Base-by-base conservation (phyloP, 768 basidiomycete species). In the Mycena epipterygia region DNA sequence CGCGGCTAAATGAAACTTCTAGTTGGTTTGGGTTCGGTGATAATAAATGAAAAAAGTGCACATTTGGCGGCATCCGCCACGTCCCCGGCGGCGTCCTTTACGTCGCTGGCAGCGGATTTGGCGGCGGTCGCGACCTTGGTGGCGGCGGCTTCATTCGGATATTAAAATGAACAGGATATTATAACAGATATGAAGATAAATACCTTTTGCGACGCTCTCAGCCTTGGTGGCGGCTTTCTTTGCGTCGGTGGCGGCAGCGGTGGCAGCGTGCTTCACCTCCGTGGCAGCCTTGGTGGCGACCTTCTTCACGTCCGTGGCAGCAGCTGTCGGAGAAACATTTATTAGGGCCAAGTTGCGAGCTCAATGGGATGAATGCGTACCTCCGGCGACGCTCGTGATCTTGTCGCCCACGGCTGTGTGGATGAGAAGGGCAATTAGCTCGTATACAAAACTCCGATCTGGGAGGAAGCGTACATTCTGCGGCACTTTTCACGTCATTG, bases 21-120 rank as follows among this genome's bases (percentile, higher is more conserved):
- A 48, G 17, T 48, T 21, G 11, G 2, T 48, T 8, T 48, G n/a
- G n/a, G 13, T 12, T 21, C n/a, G 9, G 46, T 23, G 39, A n/a
- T 8, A 27, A 32, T 44, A 6, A 7, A 27, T 14, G 46, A 49
- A 19, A n/a, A 33, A 4, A 46, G n/a, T 19, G 37, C 9, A 39
- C 61, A n/a, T n/a, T n/a, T n/a, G n/a, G n/a, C n/a, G n/a, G n/a
- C n/a, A n/a, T n/a, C n/a, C n/a, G n/a, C n/a, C n/a, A n/a, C n/a
- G n/a, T n/a, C n/a, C n/a, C n/a, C n/a, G 35, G 35, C 14, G 35
- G 35, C 35, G 8, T 37, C 48, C 11, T 32, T 57, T 3, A 29
- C 49, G 19, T 32, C 71, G 32, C 37, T 33, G 7, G 56, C 64
- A 9, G 48, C 61, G 29, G 62, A 25, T 46, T 69, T 66, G n/a